Conservation (phyloP, 805 yeast genomes). For the Starmerella sirachaensis region DNA sequence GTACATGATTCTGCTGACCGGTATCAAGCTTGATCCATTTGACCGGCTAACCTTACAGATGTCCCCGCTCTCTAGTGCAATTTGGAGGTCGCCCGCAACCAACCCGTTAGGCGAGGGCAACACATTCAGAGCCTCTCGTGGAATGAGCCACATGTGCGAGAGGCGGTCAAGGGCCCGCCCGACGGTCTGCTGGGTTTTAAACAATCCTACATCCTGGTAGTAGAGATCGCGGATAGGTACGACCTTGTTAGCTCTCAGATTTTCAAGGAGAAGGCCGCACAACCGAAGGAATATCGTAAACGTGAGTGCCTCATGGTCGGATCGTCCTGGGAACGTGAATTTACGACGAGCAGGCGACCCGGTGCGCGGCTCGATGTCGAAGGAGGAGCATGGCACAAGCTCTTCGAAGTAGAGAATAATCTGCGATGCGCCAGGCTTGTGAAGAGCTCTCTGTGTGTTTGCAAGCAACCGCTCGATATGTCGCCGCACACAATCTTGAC, state of each 20-base stretch:
- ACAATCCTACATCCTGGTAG: conserved; percentile 46
- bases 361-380: not conserved
- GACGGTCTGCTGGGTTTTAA: conserved; percentile 35
- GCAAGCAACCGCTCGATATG: not conserved
- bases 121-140: conserved; percentile 34
- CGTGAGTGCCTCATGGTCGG: not conserved
- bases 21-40: conserved; percentile 27
- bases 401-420: not conserved
- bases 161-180: conserved; percentile 33
- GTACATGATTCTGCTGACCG: conserved; percentile 25
- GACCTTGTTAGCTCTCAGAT: conserved; percentile 13
- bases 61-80: conserved; percentile 13
- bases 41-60: conserved; percentile 16
- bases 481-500: conserved; percentile 1
- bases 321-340: conserved; percentile 13
- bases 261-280: conserved; percentile 15
- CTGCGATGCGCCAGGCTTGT: not conserved
- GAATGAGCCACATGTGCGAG: conserved; percentile 31
- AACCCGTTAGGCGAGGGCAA: conserved; percentile 48
- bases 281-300: conserved; percentile 17
- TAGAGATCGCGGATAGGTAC: conserved; percentile 44
- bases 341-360: not conserved
- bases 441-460: not conserved
- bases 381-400: conserved; percentile 2
- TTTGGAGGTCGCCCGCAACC: conserved; percentile 32